Base-by-base conservation (phyloP, 2,329 filamentous ascomycete genomes). In the Fusarium fujikuroi region DNA sequence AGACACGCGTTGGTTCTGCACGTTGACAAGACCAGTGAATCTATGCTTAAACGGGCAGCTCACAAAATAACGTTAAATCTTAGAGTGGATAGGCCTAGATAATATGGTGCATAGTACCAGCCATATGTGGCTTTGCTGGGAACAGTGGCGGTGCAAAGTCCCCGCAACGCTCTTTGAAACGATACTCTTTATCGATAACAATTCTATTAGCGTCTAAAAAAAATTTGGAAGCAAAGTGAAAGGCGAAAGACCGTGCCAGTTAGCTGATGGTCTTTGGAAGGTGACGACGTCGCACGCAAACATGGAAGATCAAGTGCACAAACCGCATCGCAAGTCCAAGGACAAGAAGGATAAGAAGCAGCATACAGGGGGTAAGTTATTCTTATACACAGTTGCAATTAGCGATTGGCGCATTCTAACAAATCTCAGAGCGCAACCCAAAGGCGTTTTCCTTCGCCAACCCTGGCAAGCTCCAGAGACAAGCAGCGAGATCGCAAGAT, bases 361-460 rank as follows among this genome's bases (percentile, higher is more conserved):
- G 74, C 84, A 85, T 53, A 83, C 71, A 15, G 71, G 71, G 32
- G 71, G 71, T 72, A 14, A 23, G 59, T 42, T 42, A 21, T 56
- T 18, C 7, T 16, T 9, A 3, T 25, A 10, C n/a, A 28, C 30
- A 18, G 7, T 32, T 32, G 6, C 32, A 23, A 43, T 54, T 59
- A 28, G 61, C 54, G 59, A 49, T 30, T 21, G 37, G 65, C 53
- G 61, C 66, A 73, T 67, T 59, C 78, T 80, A 66, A 80, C 72
- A 12, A 54, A 53, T 28, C 18, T 10, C 70, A 91, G 93, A 93
- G 62, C 87, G 86, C 72, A 97, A 97, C 80, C 93, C 94, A 5
- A 98, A 97, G 84, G 95, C 95, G 19, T 98, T 97, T 82, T 92
- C 94, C 61, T 94, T 93, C 81, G 88, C 93, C 46, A 92, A 92